These are phyloP conservation scores for Nigrospora sphaerica DNA, from an alignment of 2,329 filamentous ascomycete genomes.

Conservation along the genomic window DNA sequence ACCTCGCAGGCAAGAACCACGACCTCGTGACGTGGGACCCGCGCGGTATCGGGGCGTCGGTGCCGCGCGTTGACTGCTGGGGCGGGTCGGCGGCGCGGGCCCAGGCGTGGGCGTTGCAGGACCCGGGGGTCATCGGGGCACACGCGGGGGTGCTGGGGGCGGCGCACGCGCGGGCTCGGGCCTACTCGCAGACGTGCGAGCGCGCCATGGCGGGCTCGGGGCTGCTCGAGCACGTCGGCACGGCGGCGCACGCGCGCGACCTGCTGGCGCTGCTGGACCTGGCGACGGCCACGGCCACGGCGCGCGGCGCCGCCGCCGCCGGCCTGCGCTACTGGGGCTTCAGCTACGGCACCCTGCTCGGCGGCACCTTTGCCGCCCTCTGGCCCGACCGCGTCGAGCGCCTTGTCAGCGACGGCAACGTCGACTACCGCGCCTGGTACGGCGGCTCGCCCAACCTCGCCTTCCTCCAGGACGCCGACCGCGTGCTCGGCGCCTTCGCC, in stretches of 20 bases:
- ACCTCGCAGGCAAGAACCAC: conserved; percentile 6
- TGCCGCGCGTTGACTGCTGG: conserved; percentile 46
- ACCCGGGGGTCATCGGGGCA: neutral
- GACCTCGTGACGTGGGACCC: conserved; percentile 46
- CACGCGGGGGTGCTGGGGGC: conserved; percentile 21
- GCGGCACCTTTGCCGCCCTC: conserved; percentile 43
- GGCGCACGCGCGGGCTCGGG: neutral
- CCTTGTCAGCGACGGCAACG: conserved; percentile 45
- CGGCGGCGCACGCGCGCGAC: conserved; percentile 36
- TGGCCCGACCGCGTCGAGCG: conserved; percentile 43
- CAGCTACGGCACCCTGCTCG: conserved; percentile 47
- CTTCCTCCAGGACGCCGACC: conserved; percentile 4
- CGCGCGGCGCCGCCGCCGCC: conserved; percentile 19
- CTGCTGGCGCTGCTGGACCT: conserved; percentile 38
- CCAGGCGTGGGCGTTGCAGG: neutral
- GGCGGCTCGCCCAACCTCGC: conserved; percentile 29
- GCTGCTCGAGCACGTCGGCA: conserved; percentile 34
- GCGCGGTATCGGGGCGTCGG: conserved; percentile 41
- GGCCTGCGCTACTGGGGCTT: conserved; percentile 47
- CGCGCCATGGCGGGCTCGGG: conserved; percentile 3
- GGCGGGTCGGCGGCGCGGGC: conserved; percentile 6
- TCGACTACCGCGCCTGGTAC: conserved; percentile 49
- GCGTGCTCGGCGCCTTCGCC: conserved; percentile 15
- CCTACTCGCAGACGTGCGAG: conserved; percentile 2
- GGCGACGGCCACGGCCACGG: conserved; percentile 13